These are phyloP conservation scores for Beauveria varroae DNA, from an alignment of 2,329 filamentous ascomycete species.

Conservation along the genomic window DNA sequence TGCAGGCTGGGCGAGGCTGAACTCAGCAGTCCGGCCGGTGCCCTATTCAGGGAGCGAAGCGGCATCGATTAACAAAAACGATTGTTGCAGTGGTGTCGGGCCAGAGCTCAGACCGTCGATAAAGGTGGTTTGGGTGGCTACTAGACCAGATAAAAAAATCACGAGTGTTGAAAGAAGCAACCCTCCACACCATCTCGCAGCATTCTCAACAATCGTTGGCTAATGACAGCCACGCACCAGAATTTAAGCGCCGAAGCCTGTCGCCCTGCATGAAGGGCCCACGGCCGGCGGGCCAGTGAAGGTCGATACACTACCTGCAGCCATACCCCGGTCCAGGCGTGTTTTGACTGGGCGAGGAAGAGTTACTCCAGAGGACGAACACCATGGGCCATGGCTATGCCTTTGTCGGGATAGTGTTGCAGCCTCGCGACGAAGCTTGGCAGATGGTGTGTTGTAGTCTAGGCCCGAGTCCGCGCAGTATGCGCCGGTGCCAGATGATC, in stretches of 20 bases:
- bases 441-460: not conserved
- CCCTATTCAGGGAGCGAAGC: not conserved
- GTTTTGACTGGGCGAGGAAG: not conserved
- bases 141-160: not conserved
- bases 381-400: not conserved
- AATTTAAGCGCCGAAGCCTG: conserved; percentile 51
- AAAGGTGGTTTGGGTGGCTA: not conserved
- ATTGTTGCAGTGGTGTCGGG: not conserved
- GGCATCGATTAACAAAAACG: not conserved
- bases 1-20: not conserved
- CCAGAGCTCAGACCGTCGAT: not conserved
- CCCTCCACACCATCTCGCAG: conserved; percentile 1
- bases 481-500: not conserved
- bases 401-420: not conserved
- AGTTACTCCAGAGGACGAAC: not conserved
- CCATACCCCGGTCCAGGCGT: not conserved
- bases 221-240: conserved; percentile 34
- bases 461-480: not conserved
- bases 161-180: not conserved
- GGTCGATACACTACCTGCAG: not conserved
- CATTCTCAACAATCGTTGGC: conserved; percentile 19
- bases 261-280: conserved; percentile 41
- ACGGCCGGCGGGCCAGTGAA: conserved; percentile 14
- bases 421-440: not conserved
- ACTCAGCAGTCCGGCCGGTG: not conserved